Percentiles rank a stretch among this genome's conserved stretches.
Evolutionary conservation across 163 green algal species (phyloP).

Genomic region (Volvox carteri): DNA sequence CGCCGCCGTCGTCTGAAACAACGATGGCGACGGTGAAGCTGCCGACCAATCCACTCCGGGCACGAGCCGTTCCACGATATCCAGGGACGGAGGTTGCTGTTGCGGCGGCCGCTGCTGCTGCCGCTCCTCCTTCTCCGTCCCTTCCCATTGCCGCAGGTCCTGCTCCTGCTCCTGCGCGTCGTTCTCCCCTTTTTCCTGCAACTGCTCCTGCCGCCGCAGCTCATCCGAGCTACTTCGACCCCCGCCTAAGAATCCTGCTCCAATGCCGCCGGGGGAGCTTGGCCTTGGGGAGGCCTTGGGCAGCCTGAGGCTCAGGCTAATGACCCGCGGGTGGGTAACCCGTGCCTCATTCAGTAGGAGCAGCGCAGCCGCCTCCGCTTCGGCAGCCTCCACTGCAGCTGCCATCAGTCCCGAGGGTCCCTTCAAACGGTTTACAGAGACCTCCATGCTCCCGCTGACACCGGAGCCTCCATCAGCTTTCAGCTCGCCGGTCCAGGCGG

Average conservation of each 20-base stretch:
- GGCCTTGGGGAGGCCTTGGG: neutral
- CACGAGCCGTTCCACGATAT: neutral
- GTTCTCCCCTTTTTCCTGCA: neutral
- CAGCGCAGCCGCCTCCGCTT: too few relatives aligned
- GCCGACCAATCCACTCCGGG: slow-evolving; percentile 16
- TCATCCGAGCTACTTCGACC: too few relatives aligned
- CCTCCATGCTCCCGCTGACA: too few relatives aligned
- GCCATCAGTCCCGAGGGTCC: too few relatives aligned
- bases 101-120: neutral
- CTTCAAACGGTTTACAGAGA: too few relatives aligned
- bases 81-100: neutral
- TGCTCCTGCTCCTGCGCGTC: neutral
- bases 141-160: neutral
- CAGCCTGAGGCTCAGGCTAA: neutral
- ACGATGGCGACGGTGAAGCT: too few relatives aligned
- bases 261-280: neutral
- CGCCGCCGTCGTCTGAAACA: neutral
- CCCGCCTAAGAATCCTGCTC: too few relatives aligned
- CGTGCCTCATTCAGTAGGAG: neutral
- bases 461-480: too few relatives aligned
- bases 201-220: neutral
- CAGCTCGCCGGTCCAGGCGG: too few relatives aligned
- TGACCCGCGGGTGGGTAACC: neutral
- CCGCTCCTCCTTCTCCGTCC: neutral
- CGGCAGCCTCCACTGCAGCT: too few relatives aligned